These are phyloP conservation scores for Metschnikowia bowlesiae DNA, from an alignment of 805 yeast species.

Conservation along the genomic window DNA sequence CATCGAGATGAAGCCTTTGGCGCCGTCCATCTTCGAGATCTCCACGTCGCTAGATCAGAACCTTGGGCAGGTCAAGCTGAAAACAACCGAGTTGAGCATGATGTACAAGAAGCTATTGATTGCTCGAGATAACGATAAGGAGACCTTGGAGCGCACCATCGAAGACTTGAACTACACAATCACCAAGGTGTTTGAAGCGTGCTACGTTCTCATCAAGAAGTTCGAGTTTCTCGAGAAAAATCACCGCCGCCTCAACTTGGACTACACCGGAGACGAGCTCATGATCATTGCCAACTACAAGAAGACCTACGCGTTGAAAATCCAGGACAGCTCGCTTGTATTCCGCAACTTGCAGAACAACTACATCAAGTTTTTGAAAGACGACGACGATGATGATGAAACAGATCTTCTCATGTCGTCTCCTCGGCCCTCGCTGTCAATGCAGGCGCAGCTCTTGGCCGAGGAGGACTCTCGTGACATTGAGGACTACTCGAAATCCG, in stretches of 20 bases:
- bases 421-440: background rate
- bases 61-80: slow-evolving; percentile 47
- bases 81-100: slow-evolving; percentile 57
- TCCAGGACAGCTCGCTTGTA: slow-evolving; percentile 71
- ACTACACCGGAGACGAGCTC: slow-evolving; percentile 45
- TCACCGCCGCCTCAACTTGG: slow-evolving; percentile 39
- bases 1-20: slow-evolving; percentile 61
- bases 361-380: slow-evolving; percentile 77
- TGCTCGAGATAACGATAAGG: slow-evolving; percentile 83
- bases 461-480: slow-evolving; percentile 13
- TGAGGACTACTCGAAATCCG: slow-evolving; percentile 51
- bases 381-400: slow-evolving; percentile 63
- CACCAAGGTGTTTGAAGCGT: slow-evolving; percentile 70
- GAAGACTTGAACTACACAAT: slow-evolving; percentile 73
- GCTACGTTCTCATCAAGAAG: slow-evolving; percentile 71
- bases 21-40: slow-evolving; percentile 76
- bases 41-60: slow-evolving; percentile 66
- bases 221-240: slow-evolving; percentile 43
- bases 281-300: slow-evolving; percentile 74
- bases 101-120: slow-evolving; percentile 77
- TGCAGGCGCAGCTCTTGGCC: slow-evolving; percentile 6
- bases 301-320: slow-evolving; percentile 76
- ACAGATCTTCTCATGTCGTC: slow-evolving; percentile 1
- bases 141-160: slow-evolving; percentile 68
- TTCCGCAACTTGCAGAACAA: slow-evolving; percentile 87